Base-by-base conservation (phyloP, 345 rosid species). In the Salix purpurea region DNA sequence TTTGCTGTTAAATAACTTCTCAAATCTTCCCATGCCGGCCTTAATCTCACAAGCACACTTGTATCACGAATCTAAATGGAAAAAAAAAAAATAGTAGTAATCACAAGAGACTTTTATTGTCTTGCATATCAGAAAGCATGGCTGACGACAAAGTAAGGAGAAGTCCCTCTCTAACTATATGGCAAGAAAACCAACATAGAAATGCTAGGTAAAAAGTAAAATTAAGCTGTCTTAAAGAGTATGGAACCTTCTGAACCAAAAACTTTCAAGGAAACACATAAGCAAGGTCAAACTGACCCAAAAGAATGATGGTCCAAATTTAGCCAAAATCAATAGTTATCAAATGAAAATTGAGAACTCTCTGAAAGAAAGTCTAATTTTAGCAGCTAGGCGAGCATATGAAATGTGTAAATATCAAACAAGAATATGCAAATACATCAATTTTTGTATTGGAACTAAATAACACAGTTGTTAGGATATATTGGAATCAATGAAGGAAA, bases 11-110 rank as follows among this genome's bases (percentile, higher is more conserved):
- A 88, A 83, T 94, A 96, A 80, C 92, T 89, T 84, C 97, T 86
- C 82, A 94, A 84, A 71, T 96, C 98, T 82, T 94, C 98, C 99
- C 99, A 94, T 13, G 98, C 99, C 70, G 98, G 96, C 77, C 99
- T 91, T 79, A 96, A 82, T 83, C 97, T 96, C 82, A 96, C 99
- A 84, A 94, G 97, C 83, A 96, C 99, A 86, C 99, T 96, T 60
- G 99, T 96, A 83, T 94, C 99, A 76, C 97, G 97, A 77, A 88
- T 89, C 98, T 94, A 78, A 68, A 86, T 74, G 81, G 84, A 82
- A 84, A 62, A 19, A 32, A 19, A 32, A 52, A 7, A 52, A 10
- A 28, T 64, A 11, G 37, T 72, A 67, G 54, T 9, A 32, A 74
- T n/a, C 39, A 24, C 42, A 40, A 76, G 69, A 74, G 71, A 65